These are phyloP conservation scores for Ceratobasidium sp. DNA, from an alignment of 1,284 basidiomycete genomes.

Conservation along the genomic window DNA sequence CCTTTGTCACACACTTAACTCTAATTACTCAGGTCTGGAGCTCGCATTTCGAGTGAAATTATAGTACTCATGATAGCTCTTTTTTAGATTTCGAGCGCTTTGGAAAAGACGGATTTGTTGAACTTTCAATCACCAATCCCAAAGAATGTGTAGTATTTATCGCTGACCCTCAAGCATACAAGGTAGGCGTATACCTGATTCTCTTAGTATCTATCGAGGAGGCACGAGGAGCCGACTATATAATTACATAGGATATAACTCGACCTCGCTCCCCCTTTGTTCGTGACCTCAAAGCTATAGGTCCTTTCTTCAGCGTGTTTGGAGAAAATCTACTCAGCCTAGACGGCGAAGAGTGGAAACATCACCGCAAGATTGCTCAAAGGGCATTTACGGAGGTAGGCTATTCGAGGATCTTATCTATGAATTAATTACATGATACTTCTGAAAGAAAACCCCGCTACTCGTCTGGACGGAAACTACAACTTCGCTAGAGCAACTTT, in stretches of 20 bases:
- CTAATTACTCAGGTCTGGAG: slow-evolving; percentile 16
- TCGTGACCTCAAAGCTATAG: not conserved
- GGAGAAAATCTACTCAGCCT: slow-evolving; percentile 32
- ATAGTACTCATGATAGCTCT: not conserved
- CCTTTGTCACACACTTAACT: not conserved
- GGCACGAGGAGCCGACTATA: too few relatives aligned
- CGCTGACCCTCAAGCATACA: slow-evolving; percentile 24
- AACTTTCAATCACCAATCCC: slow-evolving; percentile 4
- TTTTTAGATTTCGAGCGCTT: slow-evolving; percentile 6
- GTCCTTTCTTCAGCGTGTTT: slow-evolving; percentile 13
- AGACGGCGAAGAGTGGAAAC: slow-evolving; percentile 30
- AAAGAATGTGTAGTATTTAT: not conserved
- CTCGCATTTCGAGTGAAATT: not conserved
- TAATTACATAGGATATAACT: not conserved
- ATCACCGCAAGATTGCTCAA: slow-evolving; percentile 32
- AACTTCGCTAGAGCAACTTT: not conserved
- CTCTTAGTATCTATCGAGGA: too few relatives aligned
- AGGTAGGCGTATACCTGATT: not conserved
- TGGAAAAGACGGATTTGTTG: slow-evolving; percentile 8
- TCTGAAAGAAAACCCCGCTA: not conserved
- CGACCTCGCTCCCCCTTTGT: not conserved
- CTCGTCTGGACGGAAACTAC: slow-evolving; percentile 18
- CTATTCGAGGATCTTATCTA: not conserved
- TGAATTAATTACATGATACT: not conserved
- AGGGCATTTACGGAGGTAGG: slow-evolving; percentile 30